phyloP scores from a whole-genome alignment of 1,139 yeast species.

The Debaryomycetaceae sp. region DNA sequence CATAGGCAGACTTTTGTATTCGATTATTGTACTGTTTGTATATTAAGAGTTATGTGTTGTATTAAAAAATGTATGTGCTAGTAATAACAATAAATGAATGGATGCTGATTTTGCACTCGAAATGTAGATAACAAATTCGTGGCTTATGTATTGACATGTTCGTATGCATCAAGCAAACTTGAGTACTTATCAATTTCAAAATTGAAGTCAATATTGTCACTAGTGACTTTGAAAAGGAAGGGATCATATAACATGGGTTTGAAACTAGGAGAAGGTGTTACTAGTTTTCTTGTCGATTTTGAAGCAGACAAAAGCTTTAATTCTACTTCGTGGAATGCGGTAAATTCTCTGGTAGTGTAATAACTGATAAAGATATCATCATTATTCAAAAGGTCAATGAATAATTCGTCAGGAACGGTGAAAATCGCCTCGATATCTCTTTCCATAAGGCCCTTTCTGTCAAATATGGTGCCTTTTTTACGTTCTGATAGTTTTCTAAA shows the following conservation, averaged over 20 bases:
- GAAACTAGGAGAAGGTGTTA: constrained; percentile 24
- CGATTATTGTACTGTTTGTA: neutral
- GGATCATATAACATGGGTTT: constrained; percentile 36
- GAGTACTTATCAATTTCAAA: constrained; percentile 19
- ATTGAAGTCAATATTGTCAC: constrained; percentile 24
- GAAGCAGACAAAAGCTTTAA: constrained; percentile 29
- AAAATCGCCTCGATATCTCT: constrained; percentile 18
- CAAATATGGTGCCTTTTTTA: neutral
- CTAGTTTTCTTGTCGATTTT: constrained; percentile 25
- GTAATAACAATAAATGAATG: neutral
- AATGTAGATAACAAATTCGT: neutral
- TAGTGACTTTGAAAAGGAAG: constrained; percentile 25
- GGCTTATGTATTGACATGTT: neutral
- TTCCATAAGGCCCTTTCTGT: constrained; percentile 12
- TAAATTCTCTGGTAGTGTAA: constrained; percentile 25
- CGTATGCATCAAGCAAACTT: constrained; percentile 12
- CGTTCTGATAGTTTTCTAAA: neutral
- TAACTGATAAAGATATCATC: constrained; percentile 34
- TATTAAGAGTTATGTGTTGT: neutral
- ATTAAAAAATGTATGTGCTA: neutral
- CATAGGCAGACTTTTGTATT: neutral
- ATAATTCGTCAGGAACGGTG: constrained; percentile 20
- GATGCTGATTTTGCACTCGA: neutral
- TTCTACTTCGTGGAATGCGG: constrained; percentile 36
- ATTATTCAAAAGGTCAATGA: constrained; percentile 25